Base-by-base conservation (phyloP, 768 basidiomycete genomes). In the Cystofilobasidium capitatum region DNA sequence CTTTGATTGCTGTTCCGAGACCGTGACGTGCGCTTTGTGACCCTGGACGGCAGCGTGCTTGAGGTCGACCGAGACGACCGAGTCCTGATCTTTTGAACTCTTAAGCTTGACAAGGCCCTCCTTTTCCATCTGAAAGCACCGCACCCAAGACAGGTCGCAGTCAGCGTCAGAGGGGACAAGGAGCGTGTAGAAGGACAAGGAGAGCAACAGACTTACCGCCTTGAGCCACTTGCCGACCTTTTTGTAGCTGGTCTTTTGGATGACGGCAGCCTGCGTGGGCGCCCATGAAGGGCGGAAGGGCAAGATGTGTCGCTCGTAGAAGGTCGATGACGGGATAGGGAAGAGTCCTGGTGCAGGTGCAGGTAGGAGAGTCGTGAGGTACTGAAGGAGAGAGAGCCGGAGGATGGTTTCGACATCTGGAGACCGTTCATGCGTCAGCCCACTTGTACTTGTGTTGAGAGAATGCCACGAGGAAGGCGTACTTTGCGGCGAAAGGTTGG, bases 161-260 rank as follows among this genome's bases (percentile, higher is more conserved):
- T 51, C 35, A 63, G 36, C 22, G 2, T 0, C 33, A 26, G 2
- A 20, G 31, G 47, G 3, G n/a, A n/a, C n/a, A n/a, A n/a, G n/a
- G n/a, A n/a, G n/a, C n/a, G n/a, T n/a, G n/a, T n/a, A n/a, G n/a
- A n/a, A n/a, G n/a, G n/a, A n/a, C n/a, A n/a, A n/a, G n/a, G n/a
- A n/a, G n/a, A n/a, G n/a, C n/a, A 31, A 13, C 35, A 26, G 10
- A 49, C 49, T 47, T 0, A 63, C 62, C 22, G 82, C 73, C 75
- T 88, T 91, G 72, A 96, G 81, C 79, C 94, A 92, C 1, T 86
- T 81, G 1, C 85, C 82, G 24, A 93, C 81, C 13, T 89, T 88
- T 77, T 92, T 96, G 79, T 85, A 83, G 1, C 82, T 81, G 0
- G 89, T 91, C 13, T 86, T 81, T 71, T 88, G 91, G 75, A 93